These are phyloP conservation scores for Firmiana major DNA, from an alignment of 345 rosid species.

Conservation along the genomic window DNA sequence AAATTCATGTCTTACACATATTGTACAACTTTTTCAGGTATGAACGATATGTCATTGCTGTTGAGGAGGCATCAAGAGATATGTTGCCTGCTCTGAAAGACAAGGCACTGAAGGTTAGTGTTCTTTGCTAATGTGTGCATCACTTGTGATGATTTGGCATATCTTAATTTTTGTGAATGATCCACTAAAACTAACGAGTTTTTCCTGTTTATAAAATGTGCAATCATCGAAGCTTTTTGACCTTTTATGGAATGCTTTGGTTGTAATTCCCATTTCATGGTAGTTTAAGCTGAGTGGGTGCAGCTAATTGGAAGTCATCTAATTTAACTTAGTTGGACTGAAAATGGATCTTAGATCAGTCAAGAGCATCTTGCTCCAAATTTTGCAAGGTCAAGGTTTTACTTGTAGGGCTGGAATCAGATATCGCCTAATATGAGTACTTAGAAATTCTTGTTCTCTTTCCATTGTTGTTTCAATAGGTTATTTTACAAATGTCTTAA, in stretches of 20 bases:
- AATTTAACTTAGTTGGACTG: neutral
- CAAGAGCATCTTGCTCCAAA: neutral
- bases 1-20: neutral
- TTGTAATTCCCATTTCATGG: constrained; percentile 1
- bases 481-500: neutral
- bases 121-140: neutral
- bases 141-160: neutral
- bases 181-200: neutral
- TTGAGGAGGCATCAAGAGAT: constrained; percentile 95
- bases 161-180: neutral
- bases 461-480: neutral
- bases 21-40: constrained; percentile 45
- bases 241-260: neutral
- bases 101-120: constrained; percentile 76
- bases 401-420: neutral
- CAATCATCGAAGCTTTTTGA: neutral
- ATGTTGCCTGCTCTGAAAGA: constrained; percentile 79
- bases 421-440: neutral
- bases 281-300: neutral
- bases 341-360: neutral
- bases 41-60: constrained; percentile 72
- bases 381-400: neutral
- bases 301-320: neutral
- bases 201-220: neutral
- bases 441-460: neutral